phyloP scores from a whole-genome alignment of 2,329 filamentous ascomycete genomes.

The Colletotrichum eleusines region DNA sequence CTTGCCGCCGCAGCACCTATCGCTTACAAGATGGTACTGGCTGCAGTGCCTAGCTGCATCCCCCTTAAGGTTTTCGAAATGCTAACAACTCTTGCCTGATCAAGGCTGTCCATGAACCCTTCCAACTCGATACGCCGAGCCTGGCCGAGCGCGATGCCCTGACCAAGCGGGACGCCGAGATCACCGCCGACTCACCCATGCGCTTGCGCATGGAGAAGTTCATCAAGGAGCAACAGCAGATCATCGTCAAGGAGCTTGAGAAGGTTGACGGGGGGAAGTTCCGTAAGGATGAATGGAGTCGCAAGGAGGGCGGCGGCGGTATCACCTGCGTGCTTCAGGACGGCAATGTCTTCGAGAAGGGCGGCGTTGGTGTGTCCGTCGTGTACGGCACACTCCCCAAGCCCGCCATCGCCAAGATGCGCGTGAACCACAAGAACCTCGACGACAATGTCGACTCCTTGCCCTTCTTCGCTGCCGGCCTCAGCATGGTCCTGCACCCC shows the following conservation, averaged over 20 bases:
- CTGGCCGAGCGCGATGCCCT: conserved; percentile 89
- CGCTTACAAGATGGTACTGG: conserved; percentile 72
- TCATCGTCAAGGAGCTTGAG: conserved; percentile 87
- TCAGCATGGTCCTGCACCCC: conserved; percentile 94
- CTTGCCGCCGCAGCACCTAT: conserved; percentile 65
- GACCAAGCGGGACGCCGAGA: conserved; percentile 80
- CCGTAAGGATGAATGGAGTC: conserved; percentile 85
- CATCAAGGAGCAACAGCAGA: conserved; percentile 91
- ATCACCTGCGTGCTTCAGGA: conserved; percentile 96
- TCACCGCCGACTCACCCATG: conserved; percentile 89
- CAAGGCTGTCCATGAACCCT: conserved; percentile 57
- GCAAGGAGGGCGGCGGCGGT: conserved; percentile 90
- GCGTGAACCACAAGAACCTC: conserved; percentile 92
- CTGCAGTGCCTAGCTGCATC: conserved; percentile 40
- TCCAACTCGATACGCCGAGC: conserved; percentile 71
- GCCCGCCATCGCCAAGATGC: conserved; percentile 91
- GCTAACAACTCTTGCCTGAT: conserved; percentile 29
- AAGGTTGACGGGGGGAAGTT: conserved; percentile 87
- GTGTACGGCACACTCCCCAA: conserved; percentile 93
- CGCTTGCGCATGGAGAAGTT: conserved; percentile 97
- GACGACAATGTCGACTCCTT: conserved; percentile 81
- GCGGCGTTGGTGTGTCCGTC: conserved; percentile 92
- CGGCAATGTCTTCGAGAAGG: conserved; percentile 97
- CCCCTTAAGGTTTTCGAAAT: conserved; percentile 26
- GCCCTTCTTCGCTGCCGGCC: conserved; percentile 93